Evolutionary conservation across 257 asterid species (phyloP).

Genomic region (Fraxinus pennsylvanica): DNA sequence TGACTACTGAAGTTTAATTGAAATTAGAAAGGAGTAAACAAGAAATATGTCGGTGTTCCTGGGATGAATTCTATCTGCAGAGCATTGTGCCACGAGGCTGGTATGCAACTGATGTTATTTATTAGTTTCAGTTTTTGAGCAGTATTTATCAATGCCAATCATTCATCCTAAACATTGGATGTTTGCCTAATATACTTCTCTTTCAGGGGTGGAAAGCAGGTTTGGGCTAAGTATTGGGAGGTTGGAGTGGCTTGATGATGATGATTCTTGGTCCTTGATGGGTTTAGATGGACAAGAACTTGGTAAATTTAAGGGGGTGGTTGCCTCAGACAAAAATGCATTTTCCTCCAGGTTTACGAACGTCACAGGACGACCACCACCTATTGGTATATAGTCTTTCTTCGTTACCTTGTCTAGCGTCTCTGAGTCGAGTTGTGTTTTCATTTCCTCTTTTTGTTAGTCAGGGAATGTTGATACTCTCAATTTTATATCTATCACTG

Average conservation of each 20-base stretch:
- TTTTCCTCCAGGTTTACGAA: conserved; percentile 65
- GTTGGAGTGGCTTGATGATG: conserved; percentile 65
- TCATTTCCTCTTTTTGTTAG: neutral
- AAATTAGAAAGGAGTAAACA: conserved; percentile 59
- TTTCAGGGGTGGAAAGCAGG: conserved; percentile 68
- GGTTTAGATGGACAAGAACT: conserved; percentile 66
- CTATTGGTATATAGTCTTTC: conserved; percentile 54
- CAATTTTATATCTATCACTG: neutral
- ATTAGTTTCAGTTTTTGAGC: conserved; percentile 15
- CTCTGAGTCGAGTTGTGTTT: neutral
- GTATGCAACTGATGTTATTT: conserved; percentile 35
- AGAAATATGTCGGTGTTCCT: conserved; percentile 81
- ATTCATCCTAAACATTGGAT: neutral
- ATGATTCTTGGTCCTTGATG: conserved; percentile 66
- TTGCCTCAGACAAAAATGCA: conserved; percentile 72
- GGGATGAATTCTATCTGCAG: conserved; percentile 90
- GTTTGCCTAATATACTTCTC: conserved; percentile 14
- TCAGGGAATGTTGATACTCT: neutral
- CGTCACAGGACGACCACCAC: conserved; percentile 72
- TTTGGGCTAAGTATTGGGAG: conserved; percentile 71
- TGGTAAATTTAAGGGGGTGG: conserved; percentile 75
- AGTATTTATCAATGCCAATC: neutral
- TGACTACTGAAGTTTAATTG: conserved; percentile 28
- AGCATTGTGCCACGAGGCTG: conserved; percentile 74
- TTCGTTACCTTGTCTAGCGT: conserved; percentile 8